Base-by-base conservation (phyloP, 1,139 yeast genomes). In the Sugiyamaella novakii region DNA sequence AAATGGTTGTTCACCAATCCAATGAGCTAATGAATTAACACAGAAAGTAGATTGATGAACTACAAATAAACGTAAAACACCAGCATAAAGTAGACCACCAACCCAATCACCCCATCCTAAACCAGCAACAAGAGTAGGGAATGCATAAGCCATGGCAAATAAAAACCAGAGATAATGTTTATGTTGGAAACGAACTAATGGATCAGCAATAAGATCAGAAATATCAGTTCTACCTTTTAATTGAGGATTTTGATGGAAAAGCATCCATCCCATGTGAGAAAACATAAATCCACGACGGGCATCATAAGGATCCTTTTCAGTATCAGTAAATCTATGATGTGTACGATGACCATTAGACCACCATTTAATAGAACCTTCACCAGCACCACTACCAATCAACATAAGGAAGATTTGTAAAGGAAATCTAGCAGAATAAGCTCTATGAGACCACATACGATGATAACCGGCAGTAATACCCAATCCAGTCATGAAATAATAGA, bases 11-110 rank as follows among this genome's bases (percentile, higher is more conserved):
- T 80, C 83, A 68, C 98, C 98, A 63, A 94, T 84, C 95, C 96
- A 91, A 74, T 92, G 98, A 46, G 98, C 98, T 66, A 92, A 80
- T 10, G 98, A 92, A 76, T 92, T 92, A 66, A 92, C 97, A 73
- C 98, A 92, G 81, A 92, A 92, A 34, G 98, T 92, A 36, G 96
- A 97, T 74, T 92, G 98, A 76, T 92, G 98, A 58, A 91, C 92
- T 62, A 80, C 74, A 64, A 83, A 83, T 51, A 87, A 79, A 72
- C 94, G 85, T 58, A 91, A 70, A 58, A 92, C 74, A 62, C 98
- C 98, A 27, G 87, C 97, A 67, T 88, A 92, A 61, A 92, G 76
- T 58, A 87, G 82, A 3, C 98, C 98, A 55, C 98, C 98, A 77
- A 79, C 74, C 73, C 81, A 89, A 71, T 92, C 98, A 63, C 87